These are phyloP conservation scores for Colletotrichum costaricense DNA, from an alignment of 2,329 filamentous ascomycete species.

Conservation along the genomic window DNA sequence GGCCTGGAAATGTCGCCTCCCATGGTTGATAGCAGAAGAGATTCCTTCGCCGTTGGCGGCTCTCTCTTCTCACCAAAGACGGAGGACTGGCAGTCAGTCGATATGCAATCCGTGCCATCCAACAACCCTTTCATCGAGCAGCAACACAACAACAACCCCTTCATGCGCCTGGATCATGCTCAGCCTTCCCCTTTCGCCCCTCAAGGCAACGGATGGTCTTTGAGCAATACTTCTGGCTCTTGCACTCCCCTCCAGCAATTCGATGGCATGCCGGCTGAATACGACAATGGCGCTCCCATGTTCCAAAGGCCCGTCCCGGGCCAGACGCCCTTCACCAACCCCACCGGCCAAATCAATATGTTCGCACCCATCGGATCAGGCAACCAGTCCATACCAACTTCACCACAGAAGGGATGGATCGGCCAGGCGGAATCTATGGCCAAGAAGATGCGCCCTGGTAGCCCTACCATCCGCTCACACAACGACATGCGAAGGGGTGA, in stretches of 20 bases:
- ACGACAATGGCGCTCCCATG: slow-evolving; percentile 63
- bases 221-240: slow-evolving; percentile 74
- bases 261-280: slow-evolving; percentile 70
- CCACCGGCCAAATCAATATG: slow-evolving; percentile 61
- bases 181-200: slow-evolving; percentile 55
- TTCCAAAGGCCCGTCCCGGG: slow-evolving; percentile 65
- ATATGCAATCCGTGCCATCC: slow-evolving; percentile 72
- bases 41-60: slow-evolving; percentile 69
- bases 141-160: slow-evolving; percentile 71
- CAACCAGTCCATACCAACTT: slow-evolving; percentile 63
- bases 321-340: slow-evolving; percentile 66
- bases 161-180: slow-evolving; percentile 70
- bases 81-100: slow-evolving; percentile 72
- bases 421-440: slow-evolving; percentile 59
- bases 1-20: slow-evolving; percentile 72
- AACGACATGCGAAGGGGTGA: slow-evolving; percentile 83
- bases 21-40: slow-evolving; percentile 71
- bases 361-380: slow-evolving; percentile 62
- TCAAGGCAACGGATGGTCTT: slow-evolving; percentile 67
- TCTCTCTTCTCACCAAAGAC: slow-evolving; percentile 74
- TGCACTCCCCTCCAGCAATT: slow-evolving; percentile 80
- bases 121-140: slow-evolving; percentile 72
- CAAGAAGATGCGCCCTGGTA: slow-evolving; percentile 74
- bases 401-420: slow-evolving; percentile 70
- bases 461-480: slow-evolving; percentile 77